A percentile compares a stretch with the other conserved stretches of the same genome.
These are phyloP conservation scores for Bocquillonia castaneifolia DNA, from an alignment of 441 rosid species.

Conservation along the genomic window DNA sequence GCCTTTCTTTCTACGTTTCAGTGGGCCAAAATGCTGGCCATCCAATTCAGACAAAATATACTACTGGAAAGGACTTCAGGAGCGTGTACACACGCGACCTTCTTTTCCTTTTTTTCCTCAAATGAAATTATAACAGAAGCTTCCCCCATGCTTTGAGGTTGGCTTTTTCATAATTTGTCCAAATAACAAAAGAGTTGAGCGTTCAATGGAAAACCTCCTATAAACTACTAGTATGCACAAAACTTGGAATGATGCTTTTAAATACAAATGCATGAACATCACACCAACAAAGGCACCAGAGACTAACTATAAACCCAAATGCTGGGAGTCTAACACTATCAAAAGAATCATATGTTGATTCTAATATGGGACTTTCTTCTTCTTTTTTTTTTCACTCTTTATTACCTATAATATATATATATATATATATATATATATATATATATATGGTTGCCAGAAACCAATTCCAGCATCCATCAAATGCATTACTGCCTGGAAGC, in stretches of 20 bases:
- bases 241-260: conserved; percentile 29
- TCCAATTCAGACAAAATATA: not conserved
- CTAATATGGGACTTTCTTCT: conserved; percentile 28
- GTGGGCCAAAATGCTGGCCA: not conserved
- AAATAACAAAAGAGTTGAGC: conserved; percentile 22
- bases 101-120: not conserved
- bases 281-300: conserved; percentile 45
- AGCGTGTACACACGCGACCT: not conserved
- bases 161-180: conserved; percentile 32
- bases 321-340: conserved; percentile 47
- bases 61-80: not conserved
- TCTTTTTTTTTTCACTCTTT: conserved; percentile 17
- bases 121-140: not conserved
- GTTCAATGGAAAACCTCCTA: conserved; percentile 23
- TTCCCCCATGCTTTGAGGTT: conserved; percentile 47
- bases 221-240: conserved; percentile 43
- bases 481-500: conserved; percentile 38
- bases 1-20: not conserved
- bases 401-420: conserved; percentile 38
- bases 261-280: conserved; percentile 52
- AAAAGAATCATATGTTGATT: conserved; percentile 82
- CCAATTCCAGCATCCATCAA: conserved; percentile 47
- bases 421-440: no score
- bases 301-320: conserved; percentile 46
- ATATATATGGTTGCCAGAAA: conserved; percentile 39